Base-by-base conservation (phyloP, 2,329 filamentous ascomycete species). In the Ophiocordyceps robertsii region DNA sequence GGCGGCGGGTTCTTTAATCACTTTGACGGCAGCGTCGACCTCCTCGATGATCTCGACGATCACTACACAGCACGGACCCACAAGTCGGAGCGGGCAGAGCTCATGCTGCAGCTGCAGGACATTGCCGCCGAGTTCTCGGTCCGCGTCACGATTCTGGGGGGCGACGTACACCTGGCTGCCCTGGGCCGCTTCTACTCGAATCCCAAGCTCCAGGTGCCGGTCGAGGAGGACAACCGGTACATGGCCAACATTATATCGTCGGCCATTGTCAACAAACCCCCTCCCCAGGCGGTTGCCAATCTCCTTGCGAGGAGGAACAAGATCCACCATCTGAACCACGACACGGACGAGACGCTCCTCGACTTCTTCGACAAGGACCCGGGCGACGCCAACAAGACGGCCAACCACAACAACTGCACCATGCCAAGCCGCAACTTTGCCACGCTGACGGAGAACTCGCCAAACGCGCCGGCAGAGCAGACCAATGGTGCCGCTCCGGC, bases 371-470 rank as follows among this genome's bases (percentile, higher is more conserved):
- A 87, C 47, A 82, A 84, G 54, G 89, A 95, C 53, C 88, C 93
- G 0, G 88, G 94, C 51, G 73, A 62, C 57, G 76, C 59, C 55
- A 84, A 40, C 73, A 94, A 89, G 65, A 85, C 82, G 4, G 75
- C 80, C 1, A 67, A 67, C 37, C 82, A 73, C 56, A 95, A 95
- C 62, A 75, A 85, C 49, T 84, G 86, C 47, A 95, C 89, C 11
- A 95, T 95, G 62, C 78, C 94, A 3, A 89, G 87, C 50, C 79
- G 92, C 21, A 98, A 98, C 60, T 98, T 86, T 72, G 90, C 90
- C 54, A 82, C 84, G 36, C 80, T 98, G 46, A 83, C 85, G 16
- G 85, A 95, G 59, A 95, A 95, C 61, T 78, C 80, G n/a, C 85
- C 74, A 38, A 68, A 70, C 53, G 70, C 70, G 43, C 37, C 40